phyloP scores from a whole-genome alignment of 2,329 filamentous ascomycete genomes.

The Venturia aucupariae region DNA sequence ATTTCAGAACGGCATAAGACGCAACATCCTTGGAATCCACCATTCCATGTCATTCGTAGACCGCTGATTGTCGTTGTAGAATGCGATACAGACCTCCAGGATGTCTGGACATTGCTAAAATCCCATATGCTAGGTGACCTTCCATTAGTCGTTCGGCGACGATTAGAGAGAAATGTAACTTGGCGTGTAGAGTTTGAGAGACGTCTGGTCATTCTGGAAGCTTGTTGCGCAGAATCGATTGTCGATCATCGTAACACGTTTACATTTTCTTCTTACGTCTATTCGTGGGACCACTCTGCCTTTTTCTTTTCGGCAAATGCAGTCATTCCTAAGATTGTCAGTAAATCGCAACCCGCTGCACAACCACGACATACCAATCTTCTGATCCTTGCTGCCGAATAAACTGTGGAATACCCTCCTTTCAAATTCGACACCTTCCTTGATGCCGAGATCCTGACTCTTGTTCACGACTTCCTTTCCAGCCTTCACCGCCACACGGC shows the following conservation, averaged over 20 bases:
- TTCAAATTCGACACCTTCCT: conserved; percentile 93
- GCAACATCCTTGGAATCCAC: too few species aligned
- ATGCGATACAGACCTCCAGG: too few species aligned
- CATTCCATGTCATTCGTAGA: too few species aligned
- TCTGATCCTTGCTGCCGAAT: conserved; percentile 94
- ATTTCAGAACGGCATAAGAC: too few species aligned
- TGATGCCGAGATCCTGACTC: conserved; percentile 80
- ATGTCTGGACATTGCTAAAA: too few species aligned
- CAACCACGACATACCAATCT: conserved; percentile 58
- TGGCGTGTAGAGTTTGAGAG: neutral
- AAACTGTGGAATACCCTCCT: conserved; percentile 83
- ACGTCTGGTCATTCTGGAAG: neutral
- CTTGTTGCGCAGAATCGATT: neutral
- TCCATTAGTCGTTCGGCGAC: too few species aligned
- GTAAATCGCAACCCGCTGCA: conserved; percentile 9
- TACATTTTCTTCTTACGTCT: conserved; percentile 19
- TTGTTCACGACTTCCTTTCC: conserved; percentile 99
- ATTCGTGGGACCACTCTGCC: conserved; percentile 80
- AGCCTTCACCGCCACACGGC: conserved; percentile 76
- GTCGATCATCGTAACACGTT: neutral
- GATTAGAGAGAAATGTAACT: too few species aligned
- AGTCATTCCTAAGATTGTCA: conserved; percentile 53
- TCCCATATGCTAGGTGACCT: too few species aligned
- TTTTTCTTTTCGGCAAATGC: conserved; percentile 95
- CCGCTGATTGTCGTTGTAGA: too few species aligned